Evolutionary conservation across 1,139 yeast species (phyloP).

Genomic region (Sugiyamaella sp.): DNA sequence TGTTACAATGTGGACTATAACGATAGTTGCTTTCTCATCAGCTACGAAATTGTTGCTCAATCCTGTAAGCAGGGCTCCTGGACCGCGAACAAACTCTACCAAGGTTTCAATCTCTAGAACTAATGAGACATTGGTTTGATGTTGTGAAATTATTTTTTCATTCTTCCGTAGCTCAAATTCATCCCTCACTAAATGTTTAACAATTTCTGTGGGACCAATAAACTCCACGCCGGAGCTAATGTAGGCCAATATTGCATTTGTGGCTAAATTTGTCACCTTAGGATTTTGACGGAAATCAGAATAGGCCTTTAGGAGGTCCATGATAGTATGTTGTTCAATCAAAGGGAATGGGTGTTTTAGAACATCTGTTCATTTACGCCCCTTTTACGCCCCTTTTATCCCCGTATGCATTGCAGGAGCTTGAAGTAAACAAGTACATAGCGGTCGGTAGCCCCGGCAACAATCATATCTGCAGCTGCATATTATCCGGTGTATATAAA

Average conservation of each 20-base stretch:
- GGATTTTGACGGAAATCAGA: constrained; percentile 29
- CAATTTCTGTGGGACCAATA: constrained; percentile 27
- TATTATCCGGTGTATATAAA: not conserved
- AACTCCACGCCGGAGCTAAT: constrained; percentile 33
- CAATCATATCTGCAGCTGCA: not conserved
- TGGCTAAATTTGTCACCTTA: constrained; percentile 22
- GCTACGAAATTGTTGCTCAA: constrained; percentile 36
- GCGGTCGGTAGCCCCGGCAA: not conserved
- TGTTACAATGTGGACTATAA: constrained; percentile 34
- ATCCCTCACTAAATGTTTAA: constrained; percentile 30
- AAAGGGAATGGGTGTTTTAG: not conserved
- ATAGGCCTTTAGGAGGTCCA: constrained; percentile 21
- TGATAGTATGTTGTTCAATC: not conserved
- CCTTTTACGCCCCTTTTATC: too few relatives aligned
- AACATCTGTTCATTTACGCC: not conserved
- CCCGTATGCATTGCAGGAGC: too few relatives aligned
- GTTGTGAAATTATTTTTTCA: constrained; percentile 30
- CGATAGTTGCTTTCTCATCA: constrained; percentile 35
- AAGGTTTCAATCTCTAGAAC: constrained; percentile 35
- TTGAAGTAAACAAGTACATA: too few relatives aligned
- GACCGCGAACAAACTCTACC: constrained; percentile 36
- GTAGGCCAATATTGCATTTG: constrained; percentile 30
- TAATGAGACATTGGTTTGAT: constrained; percentile 27
- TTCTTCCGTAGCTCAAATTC: constrained; percentile 29
- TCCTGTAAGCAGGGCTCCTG: constrained; percentile 37